Conservation (phyloP, 73 alveolate species). For the Blepharisma stoltei region DNA sequence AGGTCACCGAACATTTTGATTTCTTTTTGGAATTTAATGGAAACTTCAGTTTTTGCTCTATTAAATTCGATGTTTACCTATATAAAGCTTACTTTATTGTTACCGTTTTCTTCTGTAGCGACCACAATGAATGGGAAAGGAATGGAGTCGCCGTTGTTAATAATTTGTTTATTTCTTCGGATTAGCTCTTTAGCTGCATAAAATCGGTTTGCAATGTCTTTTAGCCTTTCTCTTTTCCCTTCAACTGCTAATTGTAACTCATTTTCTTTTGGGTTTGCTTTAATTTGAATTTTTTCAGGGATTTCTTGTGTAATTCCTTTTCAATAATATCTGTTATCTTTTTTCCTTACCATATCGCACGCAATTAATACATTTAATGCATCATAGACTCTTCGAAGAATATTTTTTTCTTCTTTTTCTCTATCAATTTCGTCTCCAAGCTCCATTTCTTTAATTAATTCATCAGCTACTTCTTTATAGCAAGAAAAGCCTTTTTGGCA, state of each 20-base stretch:
- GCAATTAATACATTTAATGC: conserved; percentile 70
- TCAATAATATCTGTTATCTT: conserved; percentile 34
- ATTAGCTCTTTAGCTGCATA: not conserved
- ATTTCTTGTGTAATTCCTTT: conserved; percentile 1
- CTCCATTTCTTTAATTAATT: conserved; percentile 43
- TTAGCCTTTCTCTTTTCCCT: conserved; percentile 1
- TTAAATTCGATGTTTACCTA: conserved; percentile 10
- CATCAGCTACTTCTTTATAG: conserved; percentile 60
- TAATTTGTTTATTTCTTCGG: not conserved
- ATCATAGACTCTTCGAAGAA: conserved; percentile 69
- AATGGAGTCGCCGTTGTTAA: not conserved
- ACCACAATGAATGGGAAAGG: conserved; percentile 16
- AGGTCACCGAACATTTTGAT: conserved; percentile 16
- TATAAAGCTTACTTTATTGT: not conserved
- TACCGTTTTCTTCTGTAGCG: conserved; percentile 10
- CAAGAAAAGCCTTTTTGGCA: conserved; percentile 36
- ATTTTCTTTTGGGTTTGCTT: not conserved
- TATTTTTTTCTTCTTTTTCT: conserved; percentile 63
- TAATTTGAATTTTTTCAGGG: not conserved
- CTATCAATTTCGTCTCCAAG: conserved; percentile 25
- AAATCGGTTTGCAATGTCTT: not conserved
- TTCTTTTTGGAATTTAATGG: conserved; percentile 22
- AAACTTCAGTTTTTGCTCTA: not conserved
- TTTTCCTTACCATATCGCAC: conserved; percentile 54
- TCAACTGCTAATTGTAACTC: not conserved